Evolutionary conservation across 371 early-diverging fungal species (phyloP).

Genomic region (Haplosporangium sp.): DNA sequence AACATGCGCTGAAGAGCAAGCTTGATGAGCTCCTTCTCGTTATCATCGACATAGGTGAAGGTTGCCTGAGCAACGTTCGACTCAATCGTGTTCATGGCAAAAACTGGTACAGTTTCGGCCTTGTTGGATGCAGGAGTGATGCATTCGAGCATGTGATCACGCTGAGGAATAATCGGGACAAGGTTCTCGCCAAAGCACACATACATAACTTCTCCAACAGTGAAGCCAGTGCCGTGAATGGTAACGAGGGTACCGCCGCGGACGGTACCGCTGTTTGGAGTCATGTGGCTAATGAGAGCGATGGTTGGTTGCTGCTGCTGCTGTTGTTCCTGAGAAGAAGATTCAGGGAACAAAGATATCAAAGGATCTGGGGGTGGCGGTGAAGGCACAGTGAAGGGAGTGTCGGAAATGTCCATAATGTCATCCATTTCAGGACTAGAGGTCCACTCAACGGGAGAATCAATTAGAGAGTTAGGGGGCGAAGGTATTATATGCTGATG

Average conservation of each 20-base stretch:
- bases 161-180: constrained; percentile 38
- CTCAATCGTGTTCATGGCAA: constrained; percentile 11
- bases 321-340: constrained; percentile 5
- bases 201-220: constrained; percentile 43
- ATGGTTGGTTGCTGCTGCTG: constrained; percentile 6
- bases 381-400: neutral
- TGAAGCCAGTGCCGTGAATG: constrained; percentile 43
- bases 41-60: constrained; percentile 50
- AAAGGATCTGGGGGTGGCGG: constrained; percentile 14
- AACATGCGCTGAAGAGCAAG: constrained; percentile 53
- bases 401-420: constrained; percentile 12
- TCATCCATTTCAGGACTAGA: constrained; percentile 19
- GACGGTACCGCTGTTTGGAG: constrained; percentile 35
- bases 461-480: constrained; percentile 23
- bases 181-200: constrained; percentile 39
- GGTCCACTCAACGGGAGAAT: constrained; percentile 15
- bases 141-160: constrained; percentile 32
- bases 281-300: constrained; percentile 35
- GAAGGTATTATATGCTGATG: constrained; percentile 20
- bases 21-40: constrained; percentile 44
- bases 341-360: constrained; percentile 30
- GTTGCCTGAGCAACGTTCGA: constrained; percentile 9
- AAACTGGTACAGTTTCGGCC: constrained; percentile 36
- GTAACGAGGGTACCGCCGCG: constrained; percentile 47
- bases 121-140: constrained; percentile 33